Evolutionary conservation across 371 early-diverging fungal genomes (phyloP), one percentile per base, ranked within the genome.

Genomic region (Zopfochytrium polystomum): DNA sequence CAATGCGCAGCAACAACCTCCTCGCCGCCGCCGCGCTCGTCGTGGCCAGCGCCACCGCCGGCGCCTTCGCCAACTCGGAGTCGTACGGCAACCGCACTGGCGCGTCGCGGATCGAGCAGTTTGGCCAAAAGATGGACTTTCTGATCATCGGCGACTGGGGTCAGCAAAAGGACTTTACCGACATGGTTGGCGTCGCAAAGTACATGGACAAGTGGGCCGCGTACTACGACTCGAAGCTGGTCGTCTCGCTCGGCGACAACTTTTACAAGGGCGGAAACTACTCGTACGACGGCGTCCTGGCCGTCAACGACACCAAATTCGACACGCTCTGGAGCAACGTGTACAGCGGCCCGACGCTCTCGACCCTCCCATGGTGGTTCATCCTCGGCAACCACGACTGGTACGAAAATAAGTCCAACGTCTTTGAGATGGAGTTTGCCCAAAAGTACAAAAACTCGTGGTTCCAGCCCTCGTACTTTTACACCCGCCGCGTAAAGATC

Each of bases 131-230:
- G n/a, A n/a, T 62, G 11, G 35, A 35, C 20, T 44, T 68, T 35
- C 52, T 68, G 20, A 22, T 62, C 13, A 44, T 60, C 11, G 68
- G 68, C 6, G 68, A 68, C 58, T 68, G 68, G 68, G 68, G 68
- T 44, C 52, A 59, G 35, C 53, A 49, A 34, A 27, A 23, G 27
- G 55, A 64, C 32, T 32, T 53, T 3, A 52, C 31, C 2, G 52
- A 49, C 53, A 50, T 34, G 52, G 7, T 23, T 0, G 43, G 38
- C 33, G 53, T 50, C 20, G 67, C 56, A n/a, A 46, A 43, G 7
- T 27, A 20, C 42, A 61, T 62, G 58, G 42, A 38, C 15, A 30
- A 18, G 11, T 44, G 32, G 22, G 68, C 62, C 27, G 55, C 33
- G 9, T 25, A 51, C 7, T 29, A 33, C 25, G 38, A 38, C 9